These are phyloP conservation scores for Exophiala xenobiotica DNA, from an alignment of 2,329 filamentous ascomycete species.

Conservation along the genomic window DNA sequence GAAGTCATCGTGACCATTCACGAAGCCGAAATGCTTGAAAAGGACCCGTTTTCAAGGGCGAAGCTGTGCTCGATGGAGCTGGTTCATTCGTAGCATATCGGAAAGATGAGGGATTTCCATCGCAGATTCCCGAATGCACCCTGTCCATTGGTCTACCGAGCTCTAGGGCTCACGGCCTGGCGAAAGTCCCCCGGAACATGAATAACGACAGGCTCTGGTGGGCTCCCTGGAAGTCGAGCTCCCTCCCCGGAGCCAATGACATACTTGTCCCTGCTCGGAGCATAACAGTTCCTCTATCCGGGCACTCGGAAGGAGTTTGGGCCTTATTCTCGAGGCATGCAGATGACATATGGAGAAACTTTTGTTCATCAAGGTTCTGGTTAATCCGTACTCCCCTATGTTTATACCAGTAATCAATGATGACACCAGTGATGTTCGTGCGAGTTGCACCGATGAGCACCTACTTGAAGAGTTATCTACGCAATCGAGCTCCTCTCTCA, in stretches of 20 bases:
- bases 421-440: no score
- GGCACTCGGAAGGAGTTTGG: not conserved
- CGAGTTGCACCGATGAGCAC: no score
- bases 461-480: no score
- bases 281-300: not conserved
- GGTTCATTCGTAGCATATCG: no score
- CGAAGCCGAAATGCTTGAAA: not conserved
- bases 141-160: not conserved
- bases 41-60: no score
- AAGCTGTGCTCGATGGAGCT: no score
- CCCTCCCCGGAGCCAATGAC: not conserved
- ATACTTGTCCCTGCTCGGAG: not conserved
- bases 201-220: not conserved
- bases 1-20: conserved; percentile 20
- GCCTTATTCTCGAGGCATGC: not conserved
- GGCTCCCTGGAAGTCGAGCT: conserved; percentile 1
- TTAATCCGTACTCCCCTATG: no score
- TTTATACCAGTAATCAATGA: no score
- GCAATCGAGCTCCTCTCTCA: no score
- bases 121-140: not conserved
- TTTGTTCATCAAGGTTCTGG: no score
- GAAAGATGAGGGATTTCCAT: conserved; percentile 23
- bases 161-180: not conserved
- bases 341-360: no score
- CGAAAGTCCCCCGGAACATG: not conserved